These are phyloP conservation scores for Dioscorea cayenensis DNA, from an alignment of 116 monocot genomes.

Conservation along the genomic window DNA sequence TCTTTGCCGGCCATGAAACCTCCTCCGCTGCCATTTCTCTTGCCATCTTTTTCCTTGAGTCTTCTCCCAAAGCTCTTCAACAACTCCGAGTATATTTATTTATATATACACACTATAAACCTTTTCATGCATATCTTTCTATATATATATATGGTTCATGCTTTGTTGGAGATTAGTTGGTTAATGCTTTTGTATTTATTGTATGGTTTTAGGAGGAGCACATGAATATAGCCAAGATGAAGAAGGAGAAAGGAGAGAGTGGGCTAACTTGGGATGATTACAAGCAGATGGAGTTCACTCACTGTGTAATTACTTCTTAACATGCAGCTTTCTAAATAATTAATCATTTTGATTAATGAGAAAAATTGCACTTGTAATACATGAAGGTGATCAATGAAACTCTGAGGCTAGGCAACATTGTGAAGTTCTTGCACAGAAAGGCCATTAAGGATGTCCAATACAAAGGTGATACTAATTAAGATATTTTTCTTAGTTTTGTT, in stretches of 20 bases:
- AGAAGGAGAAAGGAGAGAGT: constrained; percentile 27
- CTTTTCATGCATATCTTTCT: too few relatives aligned
- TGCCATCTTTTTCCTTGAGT: constrained; percentile 41
- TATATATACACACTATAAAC: too few relatives aligned
- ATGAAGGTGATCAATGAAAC: constrained; percentile 35
- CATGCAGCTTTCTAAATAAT: background rate
- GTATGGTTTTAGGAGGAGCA: constrained; percentile 39
- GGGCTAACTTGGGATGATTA: constrained; percentile 41
- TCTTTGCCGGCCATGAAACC: constrained; percentile 67
- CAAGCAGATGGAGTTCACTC: constrained; percentile 48
- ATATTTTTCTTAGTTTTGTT: too few relatives aligned
- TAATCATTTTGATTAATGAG: too few relatives aligned
- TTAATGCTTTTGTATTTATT: background rate
- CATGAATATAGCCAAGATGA: constrained; percentile 19
- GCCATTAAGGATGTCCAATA: constrained; percentile 31
- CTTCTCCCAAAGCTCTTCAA: constrained; percentile 28
- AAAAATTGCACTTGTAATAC: background rate
- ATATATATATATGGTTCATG: too few relatives aligned
- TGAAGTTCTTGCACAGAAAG: constrained; percentile 40
- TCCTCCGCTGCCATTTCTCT: constrained; percentile 41
- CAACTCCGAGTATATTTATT: constrained; percentile 21
- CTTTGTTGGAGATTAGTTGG: background rate
- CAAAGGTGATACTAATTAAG: constrained; percentile 23
- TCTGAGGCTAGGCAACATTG: constrained; percentile 39
- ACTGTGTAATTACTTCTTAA: constrained; percentile 26